Conservation (phyloP, 805 yeast genomes). For the Barnettozyma californica region DNA sequence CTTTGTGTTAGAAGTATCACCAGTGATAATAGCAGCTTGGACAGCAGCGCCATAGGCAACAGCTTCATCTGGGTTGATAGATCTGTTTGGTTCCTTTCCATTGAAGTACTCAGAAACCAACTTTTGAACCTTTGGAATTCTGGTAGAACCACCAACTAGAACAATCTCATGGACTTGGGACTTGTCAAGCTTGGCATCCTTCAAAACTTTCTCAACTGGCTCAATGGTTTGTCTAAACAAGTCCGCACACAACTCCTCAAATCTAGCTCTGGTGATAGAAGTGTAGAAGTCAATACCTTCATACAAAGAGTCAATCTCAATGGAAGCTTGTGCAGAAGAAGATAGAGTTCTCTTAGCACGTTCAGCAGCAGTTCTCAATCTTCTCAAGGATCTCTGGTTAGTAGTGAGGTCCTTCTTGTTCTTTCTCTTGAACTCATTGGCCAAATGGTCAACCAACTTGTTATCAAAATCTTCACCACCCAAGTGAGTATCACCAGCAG, state of each 20-base stretch:
- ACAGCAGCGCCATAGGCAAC: constrained; percentile 99
- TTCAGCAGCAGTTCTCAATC: constrained; percentile 98
- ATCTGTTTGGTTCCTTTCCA: constrained; percentile 97
- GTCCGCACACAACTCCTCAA: constrained; percentile 96
- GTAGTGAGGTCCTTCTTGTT: constrained; percentile 88
- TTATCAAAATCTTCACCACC: constrained; percentile 99
- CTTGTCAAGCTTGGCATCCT: constrained; percentile 91
- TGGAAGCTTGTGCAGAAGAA: constrained; percentile 93
- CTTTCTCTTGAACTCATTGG: constrained; percentile 95
- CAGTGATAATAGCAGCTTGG: constrained; percentile 96
- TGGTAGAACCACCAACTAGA: constrained; percentile 97
- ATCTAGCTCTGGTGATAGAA: constrained; percentile 96
- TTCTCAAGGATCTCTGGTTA: constrained; percentile 96
- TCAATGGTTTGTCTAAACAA: constrained; percentile 91
- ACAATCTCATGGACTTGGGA: constrained; percentile 91
- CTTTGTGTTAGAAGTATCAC: constrained; percentile 89
- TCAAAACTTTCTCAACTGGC: constrained; percentile 95
- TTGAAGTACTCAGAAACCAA: constrained; percentile 96
- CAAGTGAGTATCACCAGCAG: constrained; percentile 77
- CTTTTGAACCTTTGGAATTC: constrained; percentile 98
- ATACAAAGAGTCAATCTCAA: constrained; percentile 92
- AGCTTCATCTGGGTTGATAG: constrained; percentile 99
- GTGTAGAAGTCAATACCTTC: constrained; percentile 99
- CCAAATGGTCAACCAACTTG: constrained; percentile 92
- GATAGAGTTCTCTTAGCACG: constrained; percentile 99